A percentile compares a stretch with the other conserved stretches of the same genome.
Evolutionary conservation across 768 basidiomycete genomes (phyloP).

Genomic region (Chalciporus piperatus): DNA sequence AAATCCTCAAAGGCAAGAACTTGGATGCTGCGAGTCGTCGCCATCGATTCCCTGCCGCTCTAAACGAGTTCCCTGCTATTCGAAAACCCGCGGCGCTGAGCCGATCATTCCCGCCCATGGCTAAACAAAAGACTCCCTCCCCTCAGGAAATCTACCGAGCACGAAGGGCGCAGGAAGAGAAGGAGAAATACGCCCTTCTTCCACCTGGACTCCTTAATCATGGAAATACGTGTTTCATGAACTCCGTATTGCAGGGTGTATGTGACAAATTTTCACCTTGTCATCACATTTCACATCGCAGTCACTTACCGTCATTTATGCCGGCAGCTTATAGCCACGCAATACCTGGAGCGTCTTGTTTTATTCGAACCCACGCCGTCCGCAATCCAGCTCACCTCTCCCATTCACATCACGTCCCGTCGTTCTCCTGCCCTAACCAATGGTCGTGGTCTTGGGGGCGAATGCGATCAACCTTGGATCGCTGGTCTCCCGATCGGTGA

Average conservation of each 20-base stretch:
- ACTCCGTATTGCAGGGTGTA: constrained; percentile 88
- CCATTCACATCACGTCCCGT: constrained; percentile 40
- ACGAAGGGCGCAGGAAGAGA: constrained; percentile 59
- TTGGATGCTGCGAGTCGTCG: constrained; percentile 1
- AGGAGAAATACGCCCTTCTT: constrained; percentile 54
- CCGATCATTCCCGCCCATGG: constrained; percentile 35
- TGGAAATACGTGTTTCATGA: constrained; percentile 95
- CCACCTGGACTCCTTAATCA: constrained; percentile 79
- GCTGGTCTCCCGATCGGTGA: constrained; percentile 70
- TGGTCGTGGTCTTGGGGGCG: constrained; percentile 52
- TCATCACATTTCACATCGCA: background rate
- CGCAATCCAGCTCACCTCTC: constrained; percentile 38
- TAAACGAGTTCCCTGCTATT: background rate
- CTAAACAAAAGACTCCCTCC: constrained; percentile 52
- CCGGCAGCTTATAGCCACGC: constrained; percentile 63
- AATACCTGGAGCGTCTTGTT: constrained; percentile 54
- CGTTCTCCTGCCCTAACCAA: constrained; percentile 68
- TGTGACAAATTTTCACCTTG: constrained; percentile 31
- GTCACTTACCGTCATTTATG: background rate
- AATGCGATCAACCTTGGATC: constrained; percentile 50
- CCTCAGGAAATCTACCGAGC: constrained; percentile 64
- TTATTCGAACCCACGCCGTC: constrained; percentile 50
- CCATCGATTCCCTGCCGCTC: background rate
- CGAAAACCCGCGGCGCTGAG: background rate
- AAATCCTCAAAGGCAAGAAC: background rate